These are phyloP conservation scores for Penicillium concentricum DNA, from an alignment of 2,329 filamentous ascomycete genomes.

Conservation along the genomic window DNA sequence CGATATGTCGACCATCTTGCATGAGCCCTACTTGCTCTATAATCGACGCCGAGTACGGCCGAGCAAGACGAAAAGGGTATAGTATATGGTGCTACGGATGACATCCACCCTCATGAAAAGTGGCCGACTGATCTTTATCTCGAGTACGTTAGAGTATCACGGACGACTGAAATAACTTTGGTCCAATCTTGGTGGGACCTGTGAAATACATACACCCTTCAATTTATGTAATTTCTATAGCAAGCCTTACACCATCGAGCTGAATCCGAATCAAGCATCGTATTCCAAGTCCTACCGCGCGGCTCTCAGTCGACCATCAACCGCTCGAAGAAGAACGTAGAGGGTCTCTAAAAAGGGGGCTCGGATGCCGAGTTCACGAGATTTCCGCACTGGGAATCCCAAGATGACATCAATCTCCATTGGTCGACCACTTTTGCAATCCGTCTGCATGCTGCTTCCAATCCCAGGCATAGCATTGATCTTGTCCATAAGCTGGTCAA, in stretches of 20 bases:
- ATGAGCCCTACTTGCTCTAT: neutral
- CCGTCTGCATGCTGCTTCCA: constrained; percentile 48
- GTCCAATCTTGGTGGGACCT: neutral
- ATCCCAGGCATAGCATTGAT: constrained; percentile 43
- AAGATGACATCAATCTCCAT: constrained; percentile 52
- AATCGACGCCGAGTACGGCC: neutral
- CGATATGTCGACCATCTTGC: neutral
- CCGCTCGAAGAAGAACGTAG: constrained; percentile 33
- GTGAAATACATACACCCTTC: neutral
- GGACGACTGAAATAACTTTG: neutral
- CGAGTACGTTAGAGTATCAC: neutral
- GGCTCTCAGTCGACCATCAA: constrained; percentile 24
- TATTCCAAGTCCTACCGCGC: constrained; percentile 2
- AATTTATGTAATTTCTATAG: neutral
- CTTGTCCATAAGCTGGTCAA: constrained; percentile 40
- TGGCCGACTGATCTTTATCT: neutral
- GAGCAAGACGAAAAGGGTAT: neutral
- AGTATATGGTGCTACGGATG: neutral
- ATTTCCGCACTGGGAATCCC: constrained; percentile 42
- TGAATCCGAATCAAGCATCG: neutral
- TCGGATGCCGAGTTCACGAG: constrained; percentile 40
- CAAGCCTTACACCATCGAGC: neutral
- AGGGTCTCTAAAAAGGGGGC: constrained; percentile 43
- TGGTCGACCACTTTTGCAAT: constrained; percentile 41
- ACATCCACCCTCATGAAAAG: neutral